Percentiles rank a stretch among this genome's conserved stretches.
Evolutionary conservation across 192 early-diverging fungal species (phyloP).

Genomic region (Oehlia diaphana): DNA sequence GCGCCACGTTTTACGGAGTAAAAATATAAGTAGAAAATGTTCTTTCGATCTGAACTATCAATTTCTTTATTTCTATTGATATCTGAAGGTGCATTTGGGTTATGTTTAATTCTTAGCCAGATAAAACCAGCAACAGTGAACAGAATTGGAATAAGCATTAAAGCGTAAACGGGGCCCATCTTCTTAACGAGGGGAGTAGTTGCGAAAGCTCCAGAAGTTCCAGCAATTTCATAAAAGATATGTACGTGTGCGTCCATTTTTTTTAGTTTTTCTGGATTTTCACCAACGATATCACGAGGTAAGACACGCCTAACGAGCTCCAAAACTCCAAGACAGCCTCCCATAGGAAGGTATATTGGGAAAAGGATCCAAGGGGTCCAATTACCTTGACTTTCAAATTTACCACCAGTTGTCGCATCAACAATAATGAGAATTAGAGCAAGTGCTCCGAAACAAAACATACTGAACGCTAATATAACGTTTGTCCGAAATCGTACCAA

Average conservation of each 20-base stretch:
- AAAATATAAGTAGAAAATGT: conserved; percentile 47
- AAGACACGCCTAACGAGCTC: conserved; percentile 64
- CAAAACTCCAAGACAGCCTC: conserved; percentile 55
- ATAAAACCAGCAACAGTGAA: conserved; percentile 45
- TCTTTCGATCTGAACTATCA: conserved; percentile 10
- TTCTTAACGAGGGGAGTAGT: conserved; percentile 44
- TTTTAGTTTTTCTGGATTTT: conserved; percentile 59
- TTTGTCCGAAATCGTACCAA: conserved; percentile 44
- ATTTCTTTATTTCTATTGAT: conserved; percentile 8
- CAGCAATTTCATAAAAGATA: conserved; percentile 60
- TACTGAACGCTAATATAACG: conserved; percentile 44
- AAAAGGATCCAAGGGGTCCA: conserved; percentile 45
- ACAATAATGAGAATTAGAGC: conserved; percentile 51
- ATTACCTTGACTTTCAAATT: conserved; percentile 28
- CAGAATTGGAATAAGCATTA: conserved; percentile 48
- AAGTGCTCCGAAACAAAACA: conserved; percentile 44
- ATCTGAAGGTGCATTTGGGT: background rate
- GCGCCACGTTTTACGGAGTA: conserved; percentile 44
- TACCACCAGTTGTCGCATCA: conserved; percentile 33
- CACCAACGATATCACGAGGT: conserved; percentile 61
- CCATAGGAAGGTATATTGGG: conserved; percentile 49
- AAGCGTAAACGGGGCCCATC: conserved; percentile 49
- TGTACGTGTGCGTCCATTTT: conserved; percentile 60
- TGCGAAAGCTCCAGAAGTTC: conserved; percentile 58
- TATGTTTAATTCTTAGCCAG: conserved; percentile 48